Base-by-base conservation (phyloP, 106 monocot genomes). In the Amphibolis antarctica region DNA sequence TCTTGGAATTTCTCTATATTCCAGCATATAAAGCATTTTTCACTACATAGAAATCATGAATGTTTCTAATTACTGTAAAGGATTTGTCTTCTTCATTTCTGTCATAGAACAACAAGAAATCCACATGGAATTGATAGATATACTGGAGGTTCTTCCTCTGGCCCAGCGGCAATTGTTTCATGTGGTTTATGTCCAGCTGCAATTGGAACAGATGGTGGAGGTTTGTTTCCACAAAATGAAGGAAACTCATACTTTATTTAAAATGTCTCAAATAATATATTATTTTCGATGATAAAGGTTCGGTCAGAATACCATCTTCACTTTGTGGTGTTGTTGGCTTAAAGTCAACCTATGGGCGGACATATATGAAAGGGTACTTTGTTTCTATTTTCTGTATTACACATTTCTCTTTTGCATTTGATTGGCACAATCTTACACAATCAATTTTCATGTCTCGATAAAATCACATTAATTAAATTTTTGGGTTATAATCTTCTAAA, bases 121-220 rank as follows among this genome's bases (percentile, higher is more conserved):
- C 96, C 96, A 59, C 82, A 98, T 74, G 82, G 77, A 55, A 48
- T 71, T 79, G 86, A 98, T 49, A 82, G 96, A 66, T 98, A 98
- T 64, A 90, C 96, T 25, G 96, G 96, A 60, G 96, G 96, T 28
- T 98, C 96, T 67, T 90, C 96, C 13, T 98, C 96, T 74, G 96
- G 96, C 43, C 82, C 96, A 43, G 96, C 90, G 59, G 85, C 96
- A 61, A 69, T 98, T 58, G 86, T 98, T 30, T 79, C 96, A 44
- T 86, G 81, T 80, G 96, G 96, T 31, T 72, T 98, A 69, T 98
- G 96, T 65, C 79, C 96, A 53, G 90, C 84, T 58, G 84, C 90
- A 28, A 6, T 98, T 53, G 96, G 96, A 64, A 98, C 96, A 64
- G 96, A 98, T 87, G 96, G 86, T 29, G 96, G 96, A 90, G 96